Evolutionary conservation across 768 basidiomycete species (phyloP).

Genomic region (Sporobolomyces phaffii): DNA sequence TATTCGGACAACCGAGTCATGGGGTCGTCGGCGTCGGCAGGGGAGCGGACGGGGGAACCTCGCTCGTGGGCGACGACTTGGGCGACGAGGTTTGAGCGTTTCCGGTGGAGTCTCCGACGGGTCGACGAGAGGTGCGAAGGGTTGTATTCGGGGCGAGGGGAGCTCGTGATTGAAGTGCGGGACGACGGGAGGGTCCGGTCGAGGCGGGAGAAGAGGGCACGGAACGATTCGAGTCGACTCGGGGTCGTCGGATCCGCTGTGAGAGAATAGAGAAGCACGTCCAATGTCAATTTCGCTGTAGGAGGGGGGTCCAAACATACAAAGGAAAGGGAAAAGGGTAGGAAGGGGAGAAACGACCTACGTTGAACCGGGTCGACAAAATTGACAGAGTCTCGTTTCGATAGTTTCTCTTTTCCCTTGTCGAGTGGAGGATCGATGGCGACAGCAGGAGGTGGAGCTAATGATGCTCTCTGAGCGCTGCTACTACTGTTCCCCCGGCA

Average conservation of each 20-base stretch:
- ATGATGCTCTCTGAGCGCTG: not conserved
- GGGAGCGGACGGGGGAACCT: too few species aligned
- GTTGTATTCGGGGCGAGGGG: not conserved
- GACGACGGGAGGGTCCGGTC: not conserved
- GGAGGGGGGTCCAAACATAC: too few species aligned
- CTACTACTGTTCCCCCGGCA: conserved; percentile 15
- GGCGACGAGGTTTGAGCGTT: not conserved
- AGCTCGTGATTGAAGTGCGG: not conserved
- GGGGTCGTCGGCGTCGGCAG: too few species aligned
- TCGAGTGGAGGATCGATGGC: too few species aligned
- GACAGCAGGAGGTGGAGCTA: too few species aligned
- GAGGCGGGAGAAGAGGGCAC: not conserved
- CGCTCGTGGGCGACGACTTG: not conserved
- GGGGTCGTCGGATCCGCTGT: not conserved
- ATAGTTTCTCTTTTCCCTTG: not conserved
- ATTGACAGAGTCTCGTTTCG: too few species aligned
- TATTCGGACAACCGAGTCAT: not conserved
- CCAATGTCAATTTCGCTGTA: too few species aligned
- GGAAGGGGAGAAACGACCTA: too few species aligned
- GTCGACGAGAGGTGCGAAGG: not conserved
- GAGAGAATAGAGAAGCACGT: too few species aligned
- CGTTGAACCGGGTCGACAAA: too few species aligned
- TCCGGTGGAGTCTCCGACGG: not conserved
- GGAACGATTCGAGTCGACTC: not conserved
- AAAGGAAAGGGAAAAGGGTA: too few species aligned